Evolutionary conservation across 2,329 filamentous ascomycete genomes (phyloP), one percentile per base, ranked within the genome.

Genomic region (Penicillium crustosum): DNA sequence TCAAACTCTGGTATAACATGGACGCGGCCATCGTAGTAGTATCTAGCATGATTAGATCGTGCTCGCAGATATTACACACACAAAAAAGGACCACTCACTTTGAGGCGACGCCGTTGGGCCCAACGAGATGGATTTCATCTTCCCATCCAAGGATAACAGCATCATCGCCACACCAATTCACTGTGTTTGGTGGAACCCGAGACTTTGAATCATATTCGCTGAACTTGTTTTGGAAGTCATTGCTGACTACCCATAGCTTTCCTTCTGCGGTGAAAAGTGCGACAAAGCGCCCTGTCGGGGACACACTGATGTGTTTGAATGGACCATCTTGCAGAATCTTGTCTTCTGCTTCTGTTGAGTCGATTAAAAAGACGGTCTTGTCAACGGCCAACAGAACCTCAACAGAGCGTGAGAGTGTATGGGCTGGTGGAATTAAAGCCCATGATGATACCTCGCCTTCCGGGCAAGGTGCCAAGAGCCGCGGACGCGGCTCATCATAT

Each of bases 161-260:
- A 74, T 97, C 93, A 68, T 94, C 93, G 6, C 94, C 94, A 73
- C 94, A 99, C 94, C 94, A 99, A 68, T 94, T 89, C 60, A 99
- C 83, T 62, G 94, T 91, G 67, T 91, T 89, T 4, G 94, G 94
- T 1, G 88, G 83, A 6, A 91, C 96, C 73, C 89, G 89, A 10
- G 91, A 93, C 65, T 88, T 88, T 0, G 93, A 93, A 68, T 96
- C 87, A 71, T 97, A 93, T 76, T 97, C 93, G 71, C 92, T 93
- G 61, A 96, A 81, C 57, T 93, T 88, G 69, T 89, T 92, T 72
- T 96, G 92, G 73, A 97, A 97, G 73, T 99, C 93, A 68, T 91
- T 93, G 48, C 91, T 94, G 51, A 97, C 92, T 29, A 99, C 90
- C 82, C 94, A 96, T 21, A 94, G 86, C 65, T 87, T 93, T 57